These are phyloP conservation scores for Globisporangium polare DNA, from an alignment of 352 stramenopile genomes.

Conservation along the genomic window DNA sequence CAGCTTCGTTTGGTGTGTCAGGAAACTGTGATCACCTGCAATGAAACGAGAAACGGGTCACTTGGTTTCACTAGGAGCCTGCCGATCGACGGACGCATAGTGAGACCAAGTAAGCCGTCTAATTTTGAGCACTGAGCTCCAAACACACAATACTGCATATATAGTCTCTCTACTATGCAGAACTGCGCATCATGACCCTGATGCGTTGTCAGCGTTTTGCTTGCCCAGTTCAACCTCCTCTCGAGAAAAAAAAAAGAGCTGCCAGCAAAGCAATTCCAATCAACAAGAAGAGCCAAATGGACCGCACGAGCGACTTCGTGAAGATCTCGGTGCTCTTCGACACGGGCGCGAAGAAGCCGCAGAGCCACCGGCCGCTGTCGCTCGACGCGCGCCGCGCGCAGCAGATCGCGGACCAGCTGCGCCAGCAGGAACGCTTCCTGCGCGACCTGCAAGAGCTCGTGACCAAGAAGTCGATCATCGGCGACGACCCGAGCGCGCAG, in stretches of 20 bases:
- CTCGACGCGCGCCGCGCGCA: conserved; percentile 65
- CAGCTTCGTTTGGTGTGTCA: not conserved
- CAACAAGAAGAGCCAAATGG: conserved; percentile 21
- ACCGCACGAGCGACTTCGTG: conserved; percentile 83
- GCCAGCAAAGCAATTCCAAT: not conserved
- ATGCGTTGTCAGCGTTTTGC: not conserved
- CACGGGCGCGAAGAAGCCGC: conserved; percentile 39
- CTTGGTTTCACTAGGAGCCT: no score
- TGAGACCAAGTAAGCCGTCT: no score
- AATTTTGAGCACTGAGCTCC: no score
- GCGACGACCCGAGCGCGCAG: conserved; percentile 67
- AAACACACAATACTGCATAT: no score
- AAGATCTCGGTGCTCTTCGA: conserved; percentile 84
- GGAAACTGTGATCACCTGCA: not conserved
- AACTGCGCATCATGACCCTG: not conserved
- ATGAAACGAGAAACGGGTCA: no score
- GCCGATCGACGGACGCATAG: no score
- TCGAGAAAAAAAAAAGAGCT: not conserved
- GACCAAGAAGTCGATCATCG: conserved; percentile 71
- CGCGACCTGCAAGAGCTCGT: conserved; percentile 72
- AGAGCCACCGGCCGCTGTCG: conserved; percentile 63
- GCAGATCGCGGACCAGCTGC: conserved; percentile 78
- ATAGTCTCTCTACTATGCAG: no score
- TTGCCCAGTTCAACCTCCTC: conserved; percentile 1
- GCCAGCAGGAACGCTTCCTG: conserved; percentile 78